These are phyloP conservation scores for Oryza brachyantha DNA, from an alignment of 176 grass and related monocot genomes.

Conservation along the genomic window DNA sequence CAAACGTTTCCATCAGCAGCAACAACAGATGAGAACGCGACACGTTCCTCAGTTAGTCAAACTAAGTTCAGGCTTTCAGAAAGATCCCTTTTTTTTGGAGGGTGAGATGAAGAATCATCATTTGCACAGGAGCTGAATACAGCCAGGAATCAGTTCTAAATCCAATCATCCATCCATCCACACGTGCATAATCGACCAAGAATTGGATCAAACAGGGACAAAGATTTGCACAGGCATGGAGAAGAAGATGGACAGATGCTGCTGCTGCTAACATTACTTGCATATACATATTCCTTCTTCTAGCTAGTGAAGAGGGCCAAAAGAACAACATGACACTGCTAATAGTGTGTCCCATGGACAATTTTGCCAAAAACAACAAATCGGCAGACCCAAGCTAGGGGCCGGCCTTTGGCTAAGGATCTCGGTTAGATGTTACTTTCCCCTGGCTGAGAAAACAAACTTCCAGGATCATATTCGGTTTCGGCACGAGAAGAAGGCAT, in stretches of 20 bases:
- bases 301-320: neutral
- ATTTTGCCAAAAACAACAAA: neutral
- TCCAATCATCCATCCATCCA: neutral
- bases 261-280: neutral
- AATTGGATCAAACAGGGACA: neutral
- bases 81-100: neutral
- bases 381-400: neutral
- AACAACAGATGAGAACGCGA: neutral
- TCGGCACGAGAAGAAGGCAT: neutral
- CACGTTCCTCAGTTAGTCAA: neutral
- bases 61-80: neutral
- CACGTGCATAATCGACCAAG: neutral
- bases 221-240: neutral
- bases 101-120: neutral
- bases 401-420: neutral
- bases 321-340: neutral
- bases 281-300: neutral
- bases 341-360: neutral
- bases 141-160: neutral
- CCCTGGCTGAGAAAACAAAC: conserved; percentile 15
- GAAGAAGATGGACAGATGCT: neutral
- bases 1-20: neutral
- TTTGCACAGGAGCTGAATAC: neutral
- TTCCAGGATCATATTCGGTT: conserved; percentile 10
- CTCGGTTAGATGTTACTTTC: conserved; percentile 39